phyloP scores from a whole-genome alignment of 768 basidiomycete genomes.

The Pleurotus salmoneostramineus region DNA sequence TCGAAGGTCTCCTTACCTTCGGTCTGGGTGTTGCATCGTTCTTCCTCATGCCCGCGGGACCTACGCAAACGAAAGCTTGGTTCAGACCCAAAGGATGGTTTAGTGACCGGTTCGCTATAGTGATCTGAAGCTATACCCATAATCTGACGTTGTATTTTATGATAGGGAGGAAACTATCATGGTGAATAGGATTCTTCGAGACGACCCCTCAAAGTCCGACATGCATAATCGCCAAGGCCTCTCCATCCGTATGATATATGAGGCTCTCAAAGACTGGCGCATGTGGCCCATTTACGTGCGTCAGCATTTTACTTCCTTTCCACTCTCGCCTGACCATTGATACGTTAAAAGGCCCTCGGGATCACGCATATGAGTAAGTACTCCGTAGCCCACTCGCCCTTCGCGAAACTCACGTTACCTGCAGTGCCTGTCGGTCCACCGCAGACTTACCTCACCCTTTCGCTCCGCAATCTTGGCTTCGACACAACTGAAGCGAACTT shows the following conservation, averaged over 20 bases:
- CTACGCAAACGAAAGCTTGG: conserved; percentile 61
- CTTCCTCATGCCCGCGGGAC: conserved; percentile 57
- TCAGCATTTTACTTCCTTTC: not conserved
- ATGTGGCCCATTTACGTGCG: conserved; percentile 61
- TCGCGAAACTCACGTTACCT: not conserved
- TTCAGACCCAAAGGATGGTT: conserved; percentile 66
- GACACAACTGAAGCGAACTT: conserved; percentile 60
- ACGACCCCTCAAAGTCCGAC: conserved; percentile 62
- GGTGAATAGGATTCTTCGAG: conserved; percentile 59
- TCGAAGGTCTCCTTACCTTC: conserved; percentile 50
- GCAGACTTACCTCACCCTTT: conserved; percentile 60
- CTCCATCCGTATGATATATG: conserved; percentile 40
- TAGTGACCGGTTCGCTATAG: conserved; percentile 37
- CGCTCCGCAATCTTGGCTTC: conserved; percentile 60
- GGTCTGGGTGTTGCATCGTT: conserved; percentile 47
- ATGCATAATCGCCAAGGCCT: conserved; percentile 76
- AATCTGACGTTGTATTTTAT: no score
- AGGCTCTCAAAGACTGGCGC: conserved; percentile 53
- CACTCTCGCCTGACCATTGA: not conserved
- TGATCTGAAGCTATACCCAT: no score
- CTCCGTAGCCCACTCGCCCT: not conserved
- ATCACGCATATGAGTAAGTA: conserved; percentile 47
- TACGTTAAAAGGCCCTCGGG: conserved; percentile 30
- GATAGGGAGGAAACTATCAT: conserved; percentile 58
- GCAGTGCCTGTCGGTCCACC: conserved; percentile 57